Evolutionary conservation across 768 basidiomycete genomes (phyloP).

Genomic region (Rhodosporidiobolus odoratus): DNA sequence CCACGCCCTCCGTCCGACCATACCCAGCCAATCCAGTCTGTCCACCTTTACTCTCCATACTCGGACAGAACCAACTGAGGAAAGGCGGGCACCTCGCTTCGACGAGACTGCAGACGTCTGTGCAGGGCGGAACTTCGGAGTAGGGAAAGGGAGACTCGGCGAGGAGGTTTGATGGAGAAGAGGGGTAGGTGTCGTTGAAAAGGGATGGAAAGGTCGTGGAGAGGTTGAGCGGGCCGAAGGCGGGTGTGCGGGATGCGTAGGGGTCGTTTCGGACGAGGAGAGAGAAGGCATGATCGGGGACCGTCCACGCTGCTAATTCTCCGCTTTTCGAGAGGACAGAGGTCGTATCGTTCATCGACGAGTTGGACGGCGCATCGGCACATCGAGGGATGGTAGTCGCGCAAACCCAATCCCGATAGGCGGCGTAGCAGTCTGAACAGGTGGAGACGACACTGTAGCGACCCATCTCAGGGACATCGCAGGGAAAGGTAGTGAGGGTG

Average conservation of each 20-base stretch:
- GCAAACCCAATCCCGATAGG: constrained; percentile 75
- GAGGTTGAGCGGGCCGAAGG: constrained; percentile 28
- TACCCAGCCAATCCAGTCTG: constrained; percentile 31
- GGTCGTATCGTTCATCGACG: constrained; percentile 1
- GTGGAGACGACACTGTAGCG: constrained; percentile 70
- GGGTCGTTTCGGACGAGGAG: constrained; percentile 32
- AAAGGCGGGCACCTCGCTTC: constrained; percentile 73
- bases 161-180: neutral
- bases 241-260: constrained; percentile 37
- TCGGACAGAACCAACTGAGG: constrained; percentile 62
- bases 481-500: constrained; percentile 65
- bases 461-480: constrained; percentile 58
- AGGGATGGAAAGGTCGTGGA: constrained; percentile 18
- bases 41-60: neutral
- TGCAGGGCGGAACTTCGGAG: constrained; percentile 65
- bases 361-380: constrained; percentile 50
- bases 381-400: constrained; percentile 68
- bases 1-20: constrained; percentile 12
- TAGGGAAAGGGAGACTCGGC: constrained; percentile 49
- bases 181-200: constrained; percentile 23
- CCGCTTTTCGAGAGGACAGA: neutral
- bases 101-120: constrained; percentile 67
- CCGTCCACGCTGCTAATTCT: constrained; percentile 12
- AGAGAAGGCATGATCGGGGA: constrained; percentile 6
- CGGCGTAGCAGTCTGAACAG: constrained; percentile 67